Conservation (phyloP, 1,284 basidiomycete genomes). For the Leucoagaricus sp. region DNA sequence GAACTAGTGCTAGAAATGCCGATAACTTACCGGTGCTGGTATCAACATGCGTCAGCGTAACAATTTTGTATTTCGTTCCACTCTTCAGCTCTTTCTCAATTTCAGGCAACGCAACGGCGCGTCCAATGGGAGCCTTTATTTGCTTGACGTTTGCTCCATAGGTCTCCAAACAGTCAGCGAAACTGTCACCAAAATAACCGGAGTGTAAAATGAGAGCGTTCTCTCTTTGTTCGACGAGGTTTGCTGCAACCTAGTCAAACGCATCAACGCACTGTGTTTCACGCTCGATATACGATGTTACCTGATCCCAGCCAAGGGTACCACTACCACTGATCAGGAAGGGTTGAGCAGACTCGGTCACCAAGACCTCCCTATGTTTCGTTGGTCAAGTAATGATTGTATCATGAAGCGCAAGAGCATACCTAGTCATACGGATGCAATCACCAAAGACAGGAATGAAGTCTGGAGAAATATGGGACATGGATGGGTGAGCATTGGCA, state of each 20-base stretch:
- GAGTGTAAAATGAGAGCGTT: slow-evolving; percentile 80
- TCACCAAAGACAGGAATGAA: slow-evolving; percentile 93
- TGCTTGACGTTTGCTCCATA: slow-evolving; percentile 94
- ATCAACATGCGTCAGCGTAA: slow-evolving; percentile 95
- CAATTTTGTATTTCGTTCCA: slow-evolving; percentile 85
- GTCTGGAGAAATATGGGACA: slow-evolving; percentile 90
- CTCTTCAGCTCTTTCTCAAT: slow-evolving; percentile 72
- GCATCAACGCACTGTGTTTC: not conserved
- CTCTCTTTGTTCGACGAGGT: slow-evolving; percentile 83
- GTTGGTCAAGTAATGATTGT: slow-evolving; percentile 2
- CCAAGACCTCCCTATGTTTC: slow-evolving; percentile 66
- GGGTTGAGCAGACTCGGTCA: slow-evolving; percentile 78
- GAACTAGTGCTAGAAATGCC: not conserved
- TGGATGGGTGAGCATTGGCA: slow-evolving; percentile 85
- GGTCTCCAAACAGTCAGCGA: slow-evolving; percentile 79
- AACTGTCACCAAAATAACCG: slow-evolving; percentile 90
- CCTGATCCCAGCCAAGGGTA: slow-evolving; percentile 93
- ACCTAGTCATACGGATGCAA: slow-evolving; percentile 85
- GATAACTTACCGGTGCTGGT: slow-evolving; percentile 73
- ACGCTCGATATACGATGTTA: not conserved
- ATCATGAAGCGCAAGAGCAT: slow-evolving; percentile 20
- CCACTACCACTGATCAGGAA: slow-evolving; percentile 93
- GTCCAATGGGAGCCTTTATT: slow-evolving; percentile 83
- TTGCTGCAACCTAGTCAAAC: slow-evolving; percentile 65
- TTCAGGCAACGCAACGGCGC: slow-evolving; percentile 63